Percentiles rank a stretch among this genome's conserved stretches.
phyloP scores from a whole-genome alignment of 768 basidiomycete genomes.

The Tubosaeta sp. region DNA sequence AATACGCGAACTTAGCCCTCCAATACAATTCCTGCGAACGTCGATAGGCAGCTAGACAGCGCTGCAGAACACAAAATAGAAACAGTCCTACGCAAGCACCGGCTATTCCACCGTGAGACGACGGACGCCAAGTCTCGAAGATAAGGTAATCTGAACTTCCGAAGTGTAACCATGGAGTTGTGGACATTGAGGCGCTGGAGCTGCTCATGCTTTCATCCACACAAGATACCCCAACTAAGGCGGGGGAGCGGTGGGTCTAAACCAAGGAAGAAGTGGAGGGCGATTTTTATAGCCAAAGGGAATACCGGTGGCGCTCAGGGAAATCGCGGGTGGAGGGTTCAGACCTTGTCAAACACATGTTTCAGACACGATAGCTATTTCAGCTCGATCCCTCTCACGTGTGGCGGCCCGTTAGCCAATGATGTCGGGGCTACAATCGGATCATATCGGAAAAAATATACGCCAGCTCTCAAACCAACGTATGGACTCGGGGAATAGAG shows the following conservation, averaged over 20 bases:
- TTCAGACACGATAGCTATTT: not conserved
- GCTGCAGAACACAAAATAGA: conserved; percentile 63
- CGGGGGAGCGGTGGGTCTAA: no score
- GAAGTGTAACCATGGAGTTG: conserved; percentile 72
- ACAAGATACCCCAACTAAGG: not conserved
- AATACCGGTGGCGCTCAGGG: not conserved
- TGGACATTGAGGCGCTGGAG: conserved; percentile 31
- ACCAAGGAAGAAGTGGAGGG: not conserved
- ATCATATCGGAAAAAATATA: not conserved
- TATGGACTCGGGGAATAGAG: conserved; percentile 7
- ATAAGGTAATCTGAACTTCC: conserved; percentile 57
- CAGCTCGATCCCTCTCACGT: not conserved
- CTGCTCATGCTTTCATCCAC: conserved; percentile 5
- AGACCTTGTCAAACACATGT: not conserved
- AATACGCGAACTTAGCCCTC: conserved; percentile 47
- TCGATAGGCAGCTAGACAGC: conserved; percentile 62
- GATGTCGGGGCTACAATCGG: not conserved
- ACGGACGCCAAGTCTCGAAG: conserved; percentile 67
- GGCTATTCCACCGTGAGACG: conserved; percentile 62
- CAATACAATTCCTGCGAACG: conserved; percentile 52
- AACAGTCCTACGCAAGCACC: conserved; percentile 74
- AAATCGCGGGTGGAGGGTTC: not conserved
- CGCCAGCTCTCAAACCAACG: not conserved
- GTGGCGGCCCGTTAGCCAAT: not conserved
- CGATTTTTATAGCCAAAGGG: not conserved